Percentiles rank a stretch among this genome's conserved stretches.
These are phyloP conservation scores for Saccharomycopsis sp. DNA, from an alignment of 805 yeast genomes.

Conservation along the genomic window DNA sequence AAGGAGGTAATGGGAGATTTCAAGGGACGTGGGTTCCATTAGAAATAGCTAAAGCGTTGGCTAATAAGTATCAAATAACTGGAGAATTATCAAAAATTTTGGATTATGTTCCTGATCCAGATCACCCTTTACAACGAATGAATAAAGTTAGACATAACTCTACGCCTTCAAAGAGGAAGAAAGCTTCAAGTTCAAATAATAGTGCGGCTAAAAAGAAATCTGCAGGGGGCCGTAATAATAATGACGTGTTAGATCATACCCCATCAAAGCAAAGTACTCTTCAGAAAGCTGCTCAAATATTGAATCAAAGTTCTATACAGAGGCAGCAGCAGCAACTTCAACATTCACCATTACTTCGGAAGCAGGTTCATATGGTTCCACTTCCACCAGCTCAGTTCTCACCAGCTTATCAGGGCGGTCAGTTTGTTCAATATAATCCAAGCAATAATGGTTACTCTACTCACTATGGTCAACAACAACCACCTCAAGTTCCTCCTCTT, in stretches of 20 bases:
- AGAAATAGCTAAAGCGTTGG: slow-evolving; percentile 52
- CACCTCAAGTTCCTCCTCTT: slow-evolving; percentile 8
- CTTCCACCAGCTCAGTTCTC: no score
- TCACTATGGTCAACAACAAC: neutral
- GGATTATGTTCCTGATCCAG: slow-evolving; percentile 44
- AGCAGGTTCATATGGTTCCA: no score
- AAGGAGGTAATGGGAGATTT: slow-evolving; percentile 79
- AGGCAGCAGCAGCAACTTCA: slow-evolving; percentile 23
- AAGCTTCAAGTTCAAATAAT: neutral
- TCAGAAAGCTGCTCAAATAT: neutral
- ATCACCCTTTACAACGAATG: slow-evolving; percentile 36
- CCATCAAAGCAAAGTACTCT: neutral
- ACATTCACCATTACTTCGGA: slow-evolving; percentile 9
- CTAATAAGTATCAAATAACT: slow-evolving; percentile 42
- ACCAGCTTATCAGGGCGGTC: no score
- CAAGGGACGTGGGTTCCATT: slow-evolving; percentile 87
- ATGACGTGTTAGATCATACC: neutral
- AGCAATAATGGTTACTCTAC: no score
- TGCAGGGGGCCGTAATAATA: neutral
- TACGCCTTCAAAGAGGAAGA: slow-evolving; percentile 21
- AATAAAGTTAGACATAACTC: slow-evolving; percentile 16
- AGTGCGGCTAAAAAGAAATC: neutral
- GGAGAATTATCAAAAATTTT: slow-evolving; percentile 46
- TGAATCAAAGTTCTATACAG: slow-evolving; percentile 1
- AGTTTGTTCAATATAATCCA: no score